phyloP scores from a whole-genome alignment of 2,329 filamentous ascomycete genomes.

The Davidsoniella eucalypti region DNA sequence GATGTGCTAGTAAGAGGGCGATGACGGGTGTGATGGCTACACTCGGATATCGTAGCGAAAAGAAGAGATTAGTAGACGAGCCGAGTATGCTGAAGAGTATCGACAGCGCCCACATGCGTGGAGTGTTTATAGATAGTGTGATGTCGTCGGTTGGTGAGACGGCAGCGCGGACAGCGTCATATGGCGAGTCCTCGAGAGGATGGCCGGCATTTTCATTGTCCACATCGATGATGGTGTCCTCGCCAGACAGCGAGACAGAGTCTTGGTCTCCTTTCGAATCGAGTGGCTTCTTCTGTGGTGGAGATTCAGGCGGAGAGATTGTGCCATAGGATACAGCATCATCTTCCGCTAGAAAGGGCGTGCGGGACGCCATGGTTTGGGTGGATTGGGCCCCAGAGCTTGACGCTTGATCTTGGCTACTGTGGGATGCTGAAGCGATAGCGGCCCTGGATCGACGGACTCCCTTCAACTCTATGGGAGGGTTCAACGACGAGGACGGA shows the following conservation, averaged over 20 bases:
- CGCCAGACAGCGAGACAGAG: not conserved
- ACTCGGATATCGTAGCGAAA: conserved; percentile 77
- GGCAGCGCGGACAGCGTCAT: conserved; percentile 64
- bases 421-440: not conserved
- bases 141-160: conserved; percentile 62
- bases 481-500: not conserved
- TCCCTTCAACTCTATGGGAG: not conserved
- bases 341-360: conserved; percentile 8
- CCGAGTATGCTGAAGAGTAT: conserved; percentile 65
- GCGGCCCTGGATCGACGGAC: not conserved
- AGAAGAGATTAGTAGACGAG: conserved; percentile 74
- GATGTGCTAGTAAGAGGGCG: conserved; percentile 68
- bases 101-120: conserved; percentile 75
- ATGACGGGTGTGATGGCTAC: conserved; percentile 83
- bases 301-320: conserved; percentile 8
- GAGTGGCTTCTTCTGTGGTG: conserved; percentile 6
- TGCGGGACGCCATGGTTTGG: conserved; percentile 6
- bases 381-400: not conserved
- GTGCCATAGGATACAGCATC: conserved; percentile 10
- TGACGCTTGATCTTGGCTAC: not conserved
- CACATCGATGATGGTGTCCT: conserved; percentile 6
- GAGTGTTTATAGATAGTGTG: conserved; percentile 68
- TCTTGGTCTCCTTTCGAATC: not conserved
- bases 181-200: conserved; percentile 54
- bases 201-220: conserved; percentile 20